Base-by-base conservation (phyloP, 352 stramenopile species). In the Globisporangium polare region DNA sequence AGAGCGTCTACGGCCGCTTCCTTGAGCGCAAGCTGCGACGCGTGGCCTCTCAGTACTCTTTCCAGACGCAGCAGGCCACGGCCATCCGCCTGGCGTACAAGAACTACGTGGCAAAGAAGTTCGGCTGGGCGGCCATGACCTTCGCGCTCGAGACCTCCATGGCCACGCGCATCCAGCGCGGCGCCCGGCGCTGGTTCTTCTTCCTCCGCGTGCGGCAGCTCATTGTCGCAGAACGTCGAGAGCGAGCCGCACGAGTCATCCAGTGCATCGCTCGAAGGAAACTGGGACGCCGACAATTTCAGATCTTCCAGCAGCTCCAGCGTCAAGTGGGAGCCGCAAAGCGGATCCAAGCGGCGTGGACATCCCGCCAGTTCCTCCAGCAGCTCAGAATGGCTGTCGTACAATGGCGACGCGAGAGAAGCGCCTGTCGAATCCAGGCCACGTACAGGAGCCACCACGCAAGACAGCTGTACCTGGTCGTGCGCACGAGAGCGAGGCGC, bases 41-140 rank as follows among this genome's bases (percentile, higher is more conserved):
- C 5, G 56, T 68, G 0, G 63, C 63, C 2, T 13, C 49, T 3
- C 12, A 59, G 12, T 46, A 68, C 20, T 20, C 57, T 9, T 24
- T 60, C 4, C 58, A 76, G 29, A 49, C 43, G 8, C 53, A 74
- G 17, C 57, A 71, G 6, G 77, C 61, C 15, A 68, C 54, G 4
- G 62, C 59, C n/a, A 83, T 89, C 45, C 72, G 68, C 42, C 46
- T 65, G 39, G 77, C 74, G 26, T 90, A 87, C 62, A 75, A 72
- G 42, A 79, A 85, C 60, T 88, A 84, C 47, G 58, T 85, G 5
- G 75, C 73, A 49, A 77, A 74, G 53, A 90, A 90, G 61, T 89
- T 90, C 27, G 75, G 71, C 53, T 90, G 81, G 81, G 75, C 72
- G 1, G 81, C 69, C 4, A 62, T 66, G 47, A 74, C 69, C 3